These are phyloP conservation scores for Apiospora aurea DNA, from an alignment of 2,329 filamentous ascomycete genomes.

Conservation along the genomic window DNA sequence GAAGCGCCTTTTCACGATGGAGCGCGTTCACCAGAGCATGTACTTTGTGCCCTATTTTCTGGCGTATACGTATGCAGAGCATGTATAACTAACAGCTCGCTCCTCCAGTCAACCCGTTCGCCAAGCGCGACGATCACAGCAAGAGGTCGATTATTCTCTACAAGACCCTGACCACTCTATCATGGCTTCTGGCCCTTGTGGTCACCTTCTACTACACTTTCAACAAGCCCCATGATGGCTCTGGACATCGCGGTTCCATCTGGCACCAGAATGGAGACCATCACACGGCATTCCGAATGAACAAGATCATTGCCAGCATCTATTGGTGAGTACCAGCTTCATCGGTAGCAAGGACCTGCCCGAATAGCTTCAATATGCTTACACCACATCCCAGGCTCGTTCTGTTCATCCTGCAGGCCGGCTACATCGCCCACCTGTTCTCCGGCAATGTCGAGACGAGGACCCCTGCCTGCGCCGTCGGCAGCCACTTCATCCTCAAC, in stretches of 20 bases:
- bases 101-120: slow-evolving; percentile 75
- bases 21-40: slow-evolving; percentile 41
- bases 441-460: slow-evolving; percentile 68
- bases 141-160: slow-evolving; percentile 70
- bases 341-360: not conserved
- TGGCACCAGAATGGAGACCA: slow-evolving; percentile 74
- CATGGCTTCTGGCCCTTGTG: slow-evolving; percentile 77
- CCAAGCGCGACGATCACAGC: slow-evolving; percentile 71
- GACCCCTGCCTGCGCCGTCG: slow-evolving; percentile 76
- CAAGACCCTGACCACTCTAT: slow-evolving; percentile 76
- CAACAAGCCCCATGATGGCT: slow-evolving; percentile 68
- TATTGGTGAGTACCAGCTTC: slow-evolving; percentile 69
- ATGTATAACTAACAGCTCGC: not conserved
- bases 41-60: not conserved
- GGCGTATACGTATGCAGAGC: not conserved
- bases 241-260: slow-evolving; percentile 67
- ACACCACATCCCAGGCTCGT: slow-evolving; percentile 60
- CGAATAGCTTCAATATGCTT: not conserved
- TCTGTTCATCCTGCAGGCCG: slow-evolving; percentile 77
- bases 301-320: slow-evolving; percentile 67
- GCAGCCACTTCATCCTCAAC: slow-evolving; percentile 84
- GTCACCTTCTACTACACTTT: slow-evolving; percentile 78
- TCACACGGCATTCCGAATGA: slow-evolving; percentile 78
- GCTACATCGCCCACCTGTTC: slow-evolving; percentile 81
- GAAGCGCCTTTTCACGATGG: slow-evolving; percentile 34